Conservation (phyloP, 2,329 filamentous ascomycete genomes). For the Paraphoma chrysanthemicola region DNA sequence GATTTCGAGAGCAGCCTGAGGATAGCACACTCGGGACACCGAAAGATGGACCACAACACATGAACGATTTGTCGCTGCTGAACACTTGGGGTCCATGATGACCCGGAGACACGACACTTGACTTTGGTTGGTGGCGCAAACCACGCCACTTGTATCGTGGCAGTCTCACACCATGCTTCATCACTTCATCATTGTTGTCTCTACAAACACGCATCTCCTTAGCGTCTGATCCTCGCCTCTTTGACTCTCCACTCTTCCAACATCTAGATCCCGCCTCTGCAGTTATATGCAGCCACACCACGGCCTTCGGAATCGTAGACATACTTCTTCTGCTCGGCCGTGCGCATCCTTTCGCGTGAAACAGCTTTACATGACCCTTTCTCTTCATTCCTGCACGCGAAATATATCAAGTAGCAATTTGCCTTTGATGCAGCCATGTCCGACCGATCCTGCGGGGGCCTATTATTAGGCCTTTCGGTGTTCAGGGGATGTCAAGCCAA, state of each 20-base stretch:
- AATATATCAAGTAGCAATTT: background rate
- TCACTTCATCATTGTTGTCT: background rate
- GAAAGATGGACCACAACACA: too few relatives aligned
- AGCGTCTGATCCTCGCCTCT: background rate
- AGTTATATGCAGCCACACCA: background rate
- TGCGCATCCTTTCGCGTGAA: background rate
- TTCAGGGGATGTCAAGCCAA: background rate
- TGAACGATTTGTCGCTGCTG: too few relatives aligned
- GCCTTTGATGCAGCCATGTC: background rate
- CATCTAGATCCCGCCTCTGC: background rate
- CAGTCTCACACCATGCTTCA: background rate
- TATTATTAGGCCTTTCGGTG: constrained; percentile 5
- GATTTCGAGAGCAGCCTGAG: too few relatives aligned
- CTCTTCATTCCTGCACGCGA: background rate
- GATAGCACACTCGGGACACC: background rate
- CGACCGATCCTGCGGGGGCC: constrained; percentile 2
- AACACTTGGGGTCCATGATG: too few relatives aligned
- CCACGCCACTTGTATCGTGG: background rate
- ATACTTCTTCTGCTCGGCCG: background rate
- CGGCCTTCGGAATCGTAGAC: background rate
- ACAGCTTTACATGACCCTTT: background rate
- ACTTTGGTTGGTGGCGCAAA: background rate
- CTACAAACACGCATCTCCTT: background rate
- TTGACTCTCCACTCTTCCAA: background rate
- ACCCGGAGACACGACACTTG: background rate